Percentiles rank a stretch among this genome's conserved stretches.
phyloP scores from a whole-genome alignment of 345 rosid species.

The Linum lewisii region DNA sequence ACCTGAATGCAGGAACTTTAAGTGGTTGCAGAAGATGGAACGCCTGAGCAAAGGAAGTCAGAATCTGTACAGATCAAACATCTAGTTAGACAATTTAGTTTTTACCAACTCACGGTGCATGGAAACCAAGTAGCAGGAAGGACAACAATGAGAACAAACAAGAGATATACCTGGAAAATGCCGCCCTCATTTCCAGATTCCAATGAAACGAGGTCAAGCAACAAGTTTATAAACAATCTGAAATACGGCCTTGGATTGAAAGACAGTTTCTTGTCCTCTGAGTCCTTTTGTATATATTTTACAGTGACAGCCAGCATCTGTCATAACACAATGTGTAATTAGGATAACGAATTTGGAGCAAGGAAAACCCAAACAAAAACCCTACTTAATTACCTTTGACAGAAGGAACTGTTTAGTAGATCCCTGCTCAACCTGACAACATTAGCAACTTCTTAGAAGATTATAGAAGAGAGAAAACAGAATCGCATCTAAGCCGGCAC shows the following conservation, averaged over 20 bases:
- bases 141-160: conserved; percentile 4
- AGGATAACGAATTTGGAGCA: not conserved
- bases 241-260: conserved; percentile 66
- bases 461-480: conserved; percentile 1
- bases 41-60: conserved; percentile 74
- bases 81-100: not conserved
- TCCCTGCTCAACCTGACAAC: conserved; percentile 67
- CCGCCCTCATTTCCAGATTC: conserved; percentile 59
- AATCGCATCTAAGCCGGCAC: not conserved
- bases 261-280: conserved; percentile 70
- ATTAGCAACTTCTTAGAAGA: conserved; percentile 13
- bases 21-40: conserved; percentile 89
- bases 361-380: not conserved
- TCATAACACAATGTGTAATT: conserved; percentile 14
- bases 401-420: conserved; percentile 51
- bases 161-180: conserved; percentile 57
- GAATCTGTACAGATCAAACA: conserved; percentile 40
- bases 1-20: conserved; percentile 94
- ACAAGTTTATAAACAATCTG: conserved; percentile 69
- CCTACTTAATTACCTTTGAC: conserved; percentile 43
- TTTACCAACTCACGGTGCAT: not conserved
- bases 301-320: conserved; percentile 71
- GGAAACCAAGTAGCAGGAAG: not conserved
- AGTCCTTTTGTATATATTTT: conserved; percentile 70
- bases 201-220: conserved; percentile 54